A percentile compares a stretch with the other conserved stretches of the same genome.
Conservation (phyloP, 768 basidiomycete genomes). For the Leccinum disarticulatum region DNA sequence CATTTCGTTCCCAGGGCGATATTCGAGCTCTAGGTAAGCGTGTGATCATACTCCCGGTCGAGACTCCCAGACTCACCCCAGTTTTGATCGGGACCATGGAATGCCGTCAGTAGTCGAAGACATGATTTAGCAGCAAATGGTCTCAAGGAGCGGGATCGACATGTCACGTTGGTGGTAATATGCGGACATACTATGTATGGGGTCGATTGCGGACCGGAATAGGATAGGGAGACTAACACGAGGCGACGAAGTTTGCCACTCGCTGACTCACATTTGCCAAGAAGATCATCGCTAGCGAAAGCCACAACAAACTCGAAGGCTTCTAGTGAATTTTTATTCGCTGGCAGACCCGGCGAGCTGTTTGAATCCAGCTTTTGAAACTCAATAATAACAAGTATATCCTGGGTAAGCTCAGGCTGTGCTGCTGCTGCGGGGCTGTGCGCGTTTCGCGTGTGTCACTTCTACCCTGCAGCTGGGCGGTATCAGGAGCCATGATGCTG, state of each 20-base stretch:
- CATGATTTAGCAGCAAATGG: neutral
- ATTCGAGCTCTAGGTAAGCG: neutral
- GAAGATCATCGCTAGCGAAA: too few relatives aligned
- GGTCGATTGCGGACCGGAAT: conserved; percentile 19
- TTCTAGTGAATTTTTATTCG: conserved; percentile 3
- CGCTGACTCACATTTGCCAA: conserved; percentile 1
- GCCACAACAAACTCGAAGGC: neutral
- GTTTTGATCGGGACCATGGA: conserved; percentile 12
- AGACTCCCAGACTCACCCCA: conserved; percentile 2
- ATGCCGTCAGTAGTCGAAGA: conserved; percentile 17
- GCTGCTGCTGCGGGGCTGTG: conserved; percentile 6
- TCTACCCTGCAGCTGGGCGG: neutral
- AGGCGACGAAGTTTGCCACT: conserved; percentile 15
- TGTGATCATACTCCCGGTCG: conserved; percentile 2
- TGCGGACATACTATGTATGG: neutral
- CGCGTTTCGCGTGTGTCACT: conserved; percentile 9
- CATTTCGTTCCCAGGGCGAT: neutral
- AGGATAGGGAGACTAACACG: conserved; percentile 15
- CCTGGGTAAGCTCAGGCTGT: conserved; percentile 3
- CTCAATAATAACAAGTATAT: neutral
- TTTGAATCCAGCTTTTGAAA: neutral
- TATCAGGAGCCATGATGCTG: conserved; percentile 2
- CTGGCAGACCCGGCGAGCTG: conserved; percentile 4
- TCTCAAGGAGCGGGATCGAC: too few relatives aligned
- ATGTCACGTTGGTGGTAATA: neutral